Evolutionary conservation across 352 stramenopile genomes (phyloP), one percentile per base, ranked within the genome.

Genomic region (Phytophthora pisi): DNA sequence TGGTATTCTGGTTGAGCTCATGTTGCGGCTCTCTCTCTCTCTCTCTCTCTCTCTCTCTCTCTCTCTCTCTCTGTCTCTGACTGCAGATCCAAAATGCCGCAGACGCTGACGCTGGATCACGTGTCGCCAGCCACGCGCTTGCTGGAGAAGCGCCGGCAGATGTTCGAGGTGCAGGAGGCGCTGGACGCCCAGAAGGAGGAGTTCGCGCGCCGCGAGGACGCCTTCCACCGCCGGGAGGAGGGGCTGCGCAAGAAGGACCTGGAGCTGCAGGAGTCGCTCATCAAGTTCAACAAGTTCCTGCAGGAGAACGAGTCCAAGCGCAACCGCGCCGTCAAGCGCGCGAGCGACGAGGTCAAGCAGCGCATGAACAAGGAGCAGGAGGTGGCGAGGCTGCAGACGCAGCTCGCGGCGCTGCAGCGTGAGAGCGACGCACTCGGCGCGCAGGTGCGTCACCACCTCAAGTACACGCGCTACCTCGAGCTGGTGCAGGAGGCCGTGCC

Each of bases 281-380:
- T 98, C 77, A 98, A 98, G 72, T 98, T 98, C 78, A 98, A 98
- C 81, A 98, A 98, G 64, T 97, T 97, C 66, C 77, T 96, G 8
- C 85, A 98, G 66, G 93, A 98, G 56, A 98, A 98, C 72, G 95
- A 98, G 67, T 96, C 82, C 24, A 98, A 98, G 70, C 86, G 95
- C 23, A 98, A 97, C 61, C 90, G 95, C 0, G 95, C 95, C 10
- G 86, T 97, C 46, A 98, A 98, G 68, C 79, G 94, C 26, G 89
- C 90, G 23, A 90, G 82, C 24, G 94, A 98, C 45, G 95, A 98
- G 72, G 89, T 95, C 63, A 98, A 98, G 73, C 90, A 97, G 70
- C 79, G 88, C 0, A 60, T 96, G 65, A 72, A 64, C 16, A 98
- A 98, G 66, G 93, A 98, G 64, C 84, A 96, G 23, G 86, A 97